Conservation (phyloP, 2,329 filamentous ascomycete species). For the Amphichorda felina region DNA sequence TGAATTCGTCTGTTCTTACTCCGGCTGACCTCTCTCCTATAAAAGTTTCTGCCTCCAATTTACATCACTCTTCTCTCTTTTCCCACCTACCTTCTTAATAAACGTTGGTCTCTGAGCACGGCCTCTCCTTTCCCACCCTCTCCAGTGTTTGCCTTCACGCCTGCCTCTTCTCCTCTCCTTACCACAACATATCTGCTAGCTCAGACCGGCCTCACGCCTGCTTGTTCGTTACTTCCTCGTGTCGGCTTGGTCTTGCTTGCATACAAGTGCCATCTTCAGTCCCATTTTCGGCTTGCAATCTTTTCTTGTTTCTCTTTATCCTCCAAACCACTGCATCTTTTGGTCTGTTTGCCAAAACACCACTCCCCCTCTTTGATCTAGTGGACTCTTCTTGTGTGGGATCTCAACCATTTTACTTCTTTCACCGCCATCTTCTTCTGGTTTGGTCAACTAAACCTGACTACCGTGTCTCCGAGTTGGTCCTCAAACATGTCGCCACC, state of each 20-base stretch:
- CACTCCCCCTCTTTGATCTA: slow-evolving; percentile 15
- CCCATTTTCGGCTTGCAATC: not conserved
- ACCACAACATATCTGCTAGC: too few relatives aligned
- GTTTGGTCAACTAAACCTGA: slow-evolving; percentile 2
- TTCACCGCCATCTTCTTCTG: slow-evolving; percentile 4
- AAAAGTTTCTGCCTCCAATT: not conserved
- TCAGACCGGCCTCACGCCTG: too few relatives aligned
- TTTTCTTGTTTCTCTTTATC: slow-evolving; percentile 6
- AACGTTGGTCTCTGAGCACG: not conserved
- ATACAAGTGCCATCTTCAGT: not conserved
- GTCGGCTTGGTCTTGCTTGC: not conserved
- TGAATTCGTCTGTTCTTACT: not conserved
- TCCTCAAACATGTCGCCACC: slow-evolving; percentile 16
- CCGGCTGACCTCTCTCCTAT: too few relatives aligned
- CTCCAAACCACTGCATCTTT: slow-evolving; percentile 7
- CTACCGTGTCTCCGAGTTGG: slow-evolving; percentile 3
- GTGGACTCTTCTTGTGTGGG: slow-evolving; percentile 13
- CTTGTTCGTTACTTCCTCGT: not conserved
- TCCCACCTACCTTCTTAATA: not conserved
- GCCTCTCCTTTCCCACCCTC: not conserved
- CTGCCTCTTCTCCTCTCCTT: not conserved
- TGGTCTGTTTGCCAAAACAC: slow-evolving; percentile 7
- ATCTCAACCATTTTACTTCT: slow-evolving; percentile 14
- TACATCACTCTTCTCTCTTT: not conserved
- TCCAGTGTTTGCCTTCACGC: not conserved